phyloP scores from a whole-genome alignment of 2,329 filamentous ascomycete genomes.

The Trichophyton verrucosum region DNA sequence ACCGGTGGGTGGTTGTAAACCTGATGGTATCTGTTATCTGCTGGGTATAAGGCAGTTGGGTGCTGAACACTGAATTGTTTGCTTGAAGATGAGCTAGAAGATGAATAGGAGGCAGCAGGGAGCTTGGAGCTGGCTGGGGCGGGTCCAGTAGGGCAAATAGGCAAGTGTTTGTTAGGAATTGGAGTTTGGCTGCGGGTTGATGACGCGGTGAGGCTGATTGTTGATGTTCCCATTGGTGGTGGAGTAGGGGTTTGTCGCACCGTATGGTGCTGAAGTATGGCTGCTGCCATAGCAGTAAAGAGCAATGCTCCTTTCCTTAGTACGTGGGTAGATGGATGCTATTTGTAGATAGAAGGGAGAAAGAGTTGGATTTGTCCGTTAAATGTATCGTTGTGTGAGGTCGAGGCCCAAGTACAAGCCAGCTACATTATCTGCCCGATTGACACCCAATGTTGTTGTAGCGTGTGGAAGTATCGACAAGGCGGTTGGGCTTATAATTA shows the following conservation, averaged over 20 bases:
- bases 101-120: slow-evolving; percentile 54
- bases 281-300: slow-evolving; percentile 31
- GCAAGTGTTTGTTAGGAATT: slow-evolving; percentile 80
- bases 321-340: not conserved
- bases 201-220: slow-evolving; percentile 43
- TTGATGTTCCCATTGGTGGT: slow-evolving; percentile 33
- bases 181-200: slow-evolving; percentile 45
- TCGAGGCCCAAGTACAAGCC: not conserved
- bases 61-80: slow-evolving; percentile 35
- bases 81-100: slow-evolving; percentile 39
- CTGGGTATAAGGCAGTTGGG: slow-evolving; percentile 63
- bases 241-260: slow-evolving; percentile 39
- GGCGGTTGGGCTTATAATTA: not conserved
- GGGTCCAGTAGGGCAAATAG: slow-evolving; percentile 74
- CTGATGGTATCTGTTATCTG: slow-evolving; percentile 47
- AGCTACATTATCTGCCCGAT: not conserved
- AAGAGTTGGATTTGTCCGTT: not conserved
- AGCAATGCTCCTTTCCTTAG: not conserved
- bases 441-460: not conserved
- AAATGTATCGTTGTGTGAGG: not conserved
- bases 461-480: not conserved
- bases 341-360: not conserved
- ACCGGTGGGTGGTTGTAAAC: slow-evolving; percentile 47
- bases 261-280: slow-evolving; percentile 36
- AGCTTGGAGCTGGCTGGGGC: slow-evolving; percentile 28